phyloP scores from a whole-genome alignment of 1,284 basidiomycete species.

The Ceratobasidium theobromae region DNA sequence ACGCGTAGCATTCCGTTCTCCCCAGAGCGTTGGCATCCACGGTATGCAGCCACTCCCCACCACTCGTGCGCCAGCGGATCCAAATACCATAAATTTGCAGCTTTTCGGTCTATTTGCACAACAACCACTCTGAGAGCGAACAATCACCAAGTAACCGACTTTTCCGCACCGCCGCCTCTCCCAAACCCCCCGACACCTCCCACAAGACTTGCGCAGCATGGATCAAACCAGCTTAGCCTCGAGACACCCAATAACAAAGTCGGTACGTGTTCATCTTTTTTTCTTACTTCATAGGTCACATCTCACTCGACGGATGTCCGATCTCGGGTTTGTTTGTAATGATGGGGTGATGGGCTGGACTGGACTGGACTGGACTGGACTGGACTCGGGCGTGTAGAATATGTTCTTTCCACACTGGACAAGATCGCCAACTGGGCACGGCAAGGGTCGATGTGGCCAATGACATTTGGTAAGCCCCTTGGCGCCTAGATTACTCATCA shows the following conservation, averaged over 20 bases:
- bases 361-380: too few relatives aligned
- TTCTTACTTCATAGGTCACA: not conserved
- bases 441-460: constrained; percentile 99
- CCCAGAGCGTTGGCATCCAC: constrained; percentile 31
- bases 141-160: constrained; percentile 50
- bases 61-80: too few relatives aligned
- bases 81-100: too few relatives aligned
- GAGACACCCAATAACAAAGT: constrained; percentile 88
- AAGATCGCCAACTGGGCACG: constrained; percentile 98
- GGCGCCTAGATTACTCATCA: not conserved
- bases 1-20: constrained; percentile 1
- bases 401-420: constrained; percentile 94
- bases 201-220: constrained; percentile 59
- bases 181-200: constrained; percentile 23
- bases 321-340: too few relatives aligned
- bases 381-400: constrained; percentile 59
- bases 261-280: constrained; percentile 55
- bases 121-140: constrained; percentile 48
- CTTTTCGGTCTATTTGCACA: constrained; percentile 58
- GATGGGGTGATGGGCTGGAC: too few relatives aligned
- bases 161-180: constrained; percentile 41
- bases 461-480: constrained; percentile 80
- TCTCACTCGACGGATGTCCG: constrained; percentile 7
- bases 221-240: constrained; percentile 81
- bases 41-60: constrained; percentile 6